These are phyloP conservation scores for Aspergillus spinulosporus DNA, from an alignment of 2,329 filamentous ascomycete genomes.

Conservation along the genomic window DNA sequence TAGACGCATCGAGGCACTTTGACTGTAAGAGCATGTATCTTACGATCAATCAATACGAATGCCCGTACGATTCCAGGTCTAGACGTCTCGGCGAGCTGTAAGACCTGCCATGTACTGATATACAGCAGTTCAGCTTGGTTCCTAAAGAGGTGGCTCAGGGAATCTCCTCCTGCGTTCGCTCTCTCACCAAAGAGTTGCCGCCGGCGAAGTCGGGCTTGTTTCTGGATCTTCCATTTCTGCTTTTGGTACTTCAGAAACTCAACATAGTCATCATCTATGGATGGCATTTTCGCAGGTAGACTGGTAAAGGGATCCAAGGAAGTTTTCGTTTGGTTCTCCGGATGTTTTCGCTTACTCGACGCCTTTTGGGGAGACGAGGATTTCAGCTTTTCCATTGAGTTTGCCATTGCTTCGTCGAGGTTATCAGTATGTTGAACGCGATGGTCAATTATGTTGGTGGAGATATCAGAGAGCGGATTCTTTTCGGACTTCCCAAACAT, in stretches of 20 bases:
- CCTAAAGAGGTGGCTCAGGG: constrained; percentile 73
- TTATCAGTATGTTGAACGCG: constrained; percentile 60
- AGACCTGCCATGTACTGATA: constrained; percentile 89
- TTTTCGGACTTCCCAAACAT: constrained; percentile 65
- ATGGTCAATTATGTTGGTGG: constrained; percentile 62
- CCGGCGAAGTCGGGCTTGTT: constrained; percentile 78
- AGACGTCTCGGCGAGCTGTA: constrained; percentile 81
- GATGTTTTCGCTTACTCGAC: constrained; percentile 70
- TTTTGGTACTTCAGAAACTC: constrained; percentile 94
- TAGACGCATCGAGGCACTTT: constrained; percentile 88
- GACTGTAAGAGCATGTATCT: constrained; percentile 83
- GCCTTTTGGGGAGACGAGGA: constrained; percentile 57
- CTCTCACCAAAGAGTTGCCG: constrained; percentile 92
- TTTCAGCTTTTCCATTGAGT: constrained; percentile 67
- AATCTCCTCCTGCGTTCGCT: constrained; percentile 60
- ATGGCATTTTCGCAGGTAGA: constrained; percentile 80
- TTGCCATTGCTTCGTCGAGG: constrained; percentile 72
- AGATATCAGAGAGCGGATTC: constrained; percentile 72
- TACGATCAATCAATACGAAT: constrained; percentile 89
- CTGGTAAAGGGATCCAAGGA: constrained; percentile 76
- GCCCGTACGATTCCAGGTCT: constrained; percentile 83
- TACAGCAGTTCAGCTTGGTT: constrained; percentile 90
- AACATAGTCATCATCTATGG: constrained; percentile 79
- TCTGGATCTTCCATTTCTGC: constrained; percentile 98
- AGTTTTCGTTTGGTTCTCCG: constrained; percentile 62